These are phyloP conservation scores for Starmerella apis DNA, from an alignment of 805 yeast genomes.

Conservation along the genomic window DNA sequence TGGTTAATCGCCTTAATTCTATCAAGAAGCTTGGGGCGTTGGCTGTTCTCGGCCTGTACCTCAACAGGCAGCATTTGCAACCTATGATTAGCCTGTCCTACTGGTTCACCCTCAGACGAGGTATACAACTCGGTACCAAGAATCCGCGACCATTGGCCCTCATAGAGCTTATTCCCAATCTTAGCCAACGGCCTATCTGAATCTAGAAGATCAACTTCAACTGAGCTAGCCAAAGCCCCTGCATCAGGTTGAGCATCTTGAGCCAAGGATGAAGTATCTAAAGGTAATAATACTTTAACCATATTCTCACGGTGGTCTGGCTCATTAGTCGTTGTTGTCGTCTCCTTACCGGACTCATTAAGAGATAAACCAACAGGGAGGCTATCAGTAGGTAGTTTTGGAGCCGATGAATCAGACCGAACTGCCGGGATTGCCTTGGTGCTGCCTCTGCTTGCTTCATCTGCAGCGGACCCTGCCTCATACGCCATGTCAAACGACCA, in stretches of 20 bases:
- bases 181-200: slow-evolving; percentile 46
- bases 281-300: slow-evolving; percentile 41
- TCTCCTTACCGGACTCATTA: background rate
- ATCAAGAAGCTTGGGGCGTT: slow-evolving; percentile 10
- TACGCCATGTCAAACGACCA: slow-evolving; percentile 50
- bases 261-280: slow-evolving; percentile 35
- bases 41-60: slow-evolving; percentile 7
- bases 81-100: slow-evolving; percentile 27
- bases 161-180: slow-evolving; percentile 49
- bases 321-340: background rate
- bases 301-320: slow-evolving; percentile 6
- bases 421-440: background rate
- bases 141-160: slow-evolving; percentile 64
- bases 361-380: background rate
- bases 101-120: slow-evolving; percentile 26
- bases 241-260: slow-evolving; percentile 13
- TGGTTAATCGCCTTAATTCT: slow-evolving; percentile 6
- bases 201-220: slow-evolving; percentile 50
- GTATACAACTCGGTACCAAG: slow-evolving; percentile 63
- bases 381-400: background rate
- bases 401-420: background rate
- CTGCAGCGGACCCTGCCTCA: slow-evolving; percentile 88
- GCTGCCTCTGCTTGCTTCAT: slow-evolving; percentile 36
- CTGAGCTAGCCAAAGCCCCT: slow-evolving; percentile 2
- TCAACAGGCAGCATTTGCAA: slow-evolving; percentile 24